Base-by-base conservation (phyloP, 768 basidiomycete genomes). In the Pulveroboletus frians region DNA sequence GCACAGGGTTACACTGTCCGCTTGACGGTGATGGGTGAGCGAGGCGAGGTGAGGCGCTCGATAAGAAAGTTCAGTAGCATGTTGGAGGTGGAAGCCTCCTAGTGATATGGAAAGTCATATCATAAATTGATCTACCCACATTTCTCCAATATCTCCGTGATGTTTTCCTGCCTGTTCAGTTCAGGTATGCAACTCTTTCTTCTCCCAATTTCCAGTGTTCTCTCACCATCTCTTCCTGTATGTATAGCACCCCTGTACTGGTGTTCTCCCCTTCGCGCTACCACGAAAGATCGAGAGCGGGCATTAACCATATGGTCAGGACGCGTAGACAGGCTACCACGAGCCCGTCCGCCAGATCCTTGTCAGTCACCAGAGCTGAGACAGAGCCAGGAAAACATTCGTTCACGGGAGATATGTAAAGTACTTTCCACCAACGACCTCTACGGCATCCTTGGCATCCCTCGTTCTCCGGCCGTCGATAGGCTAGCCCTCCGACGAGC, bases 1-100 rank as follows among this genome's bases (percentile, higher is more conserved):
- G 61, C 32, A 6, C 2, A 59, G 1, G 62, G 56, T 10, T 73
- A 67, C 4, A 70, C 73, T 26, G 55, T 92, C 20, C 72, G 76
- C 47, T 55, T 95, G 64, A 95, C 92, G n/a, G 77, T 88, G 26
- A 97, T 97, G 94, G 93, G 93, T 9, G 86, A 88, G 63, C 74
- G 84, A 38, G 92, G 91, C 11, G 89, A 92, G 65, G 82, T 91
- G 42, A 76, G 71, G 55, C 67, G 78, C 50, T 72, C 79, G 29
- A 76, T 82, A 35, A 68, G 69, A 49, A 75, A 65, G 57, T 75
- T 96, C 31, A 77, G 83, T 43, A 66, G 59, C 40, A 60, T 55
- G 20, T 57, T 87, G 34, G 71, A 68, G 13, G 74, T 67, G 31
- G 51, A 60, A 30, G 47, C 76, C 43, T 47, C 61, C 43, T 72